Percentiles rank a stretch among this genome's conserved stretches.
phyloP scores from a whole-genome alignment of 331 rosid species.

The Rosa hybrid region DNA sequence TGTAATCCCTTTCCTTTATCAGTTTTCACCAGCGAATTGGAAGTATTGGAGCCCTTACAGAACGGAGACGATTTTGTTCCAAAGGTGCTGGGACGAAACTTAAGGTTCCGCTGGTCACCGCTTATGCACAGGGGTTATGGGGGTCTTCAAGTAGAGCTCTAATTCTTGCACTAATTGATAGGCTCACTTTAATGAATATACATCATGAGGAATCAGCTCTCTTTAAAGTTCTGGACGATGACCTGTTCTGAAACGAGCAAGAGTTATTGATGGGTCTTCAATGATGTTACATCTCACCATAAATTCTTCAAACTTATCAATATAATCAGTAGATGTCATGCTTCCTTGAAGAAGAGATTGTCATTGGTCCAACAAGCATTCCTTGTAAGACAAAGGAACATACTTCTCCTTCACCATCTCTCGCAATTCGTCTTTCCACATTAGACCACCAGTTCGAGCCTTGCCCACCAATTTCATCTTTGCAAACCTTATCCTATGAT shows the following conservation, averaged over 20 bases:
- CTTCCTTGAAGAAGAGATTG: neutral
- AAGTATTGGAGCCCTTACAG: too few species aligned
- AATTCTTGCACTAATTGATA: neutral
- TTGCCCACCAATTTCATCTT: neutral
- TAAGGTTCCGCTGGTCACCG: too few species aligned
- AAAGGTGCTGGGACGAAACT: too few species aligned
- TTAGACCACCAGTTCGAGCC: neutral
- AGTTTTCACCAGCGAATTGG: too few species aligned
- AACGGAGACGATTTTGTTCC: too few species aligned
- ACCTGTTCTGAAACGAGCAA: neutral
- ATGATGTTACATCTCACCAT: neutral
- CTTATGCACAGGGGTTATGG: too few species aligned
- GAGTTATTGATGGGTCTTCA: neutral
- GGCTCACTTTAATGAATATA: neutral
- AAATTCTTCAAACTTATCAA: neutral
- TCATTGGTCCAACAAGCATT: neutral
- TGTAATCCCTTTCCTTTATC: too few species aligned
- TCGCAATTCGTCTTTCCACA: neutral
- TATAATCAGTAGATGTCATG: neutral
- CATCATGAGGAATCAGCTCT: neutral
- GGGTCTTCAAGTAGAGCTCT: neutral
- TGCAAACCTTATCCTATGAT: neutral
- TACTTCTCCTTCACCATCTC: neutral
- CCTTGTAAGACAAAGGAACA: neutral
- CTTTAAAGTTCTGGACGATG: neutral